A percentile compares a stretch with the other conserved stretches of the same genome.
phyloP scores from a whole-genome alignment of 1,284 basidiomycete species.

The Mrakiaceae sp. region DNA sequence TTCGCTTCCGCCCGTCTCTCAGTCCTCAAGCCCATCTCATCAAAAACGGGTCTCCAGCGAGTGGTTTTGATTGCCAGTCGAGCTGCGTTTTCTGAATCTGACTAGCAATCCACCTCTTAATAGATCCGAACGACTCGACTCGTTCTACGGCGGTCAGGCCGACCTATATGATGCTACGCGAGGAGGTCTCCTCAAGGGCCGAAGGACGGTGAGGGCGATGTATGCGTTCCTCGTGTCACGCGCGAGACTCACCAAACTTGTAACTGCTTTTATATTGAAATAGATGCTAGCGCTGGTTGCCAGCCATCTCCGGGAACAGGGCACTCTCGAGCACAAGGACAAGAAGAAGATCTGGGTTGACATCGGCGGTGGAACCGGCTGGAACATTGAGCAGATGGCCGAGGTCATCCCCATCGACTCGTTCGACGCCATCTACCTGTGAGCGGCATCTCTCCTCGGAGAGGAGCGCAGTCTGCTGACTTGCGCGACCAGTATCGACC shows the following conservation, averaged over 20 bases:
- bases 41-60: conserved; percentile 10
- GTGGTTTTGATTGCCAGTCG: conserved; percentile 18
- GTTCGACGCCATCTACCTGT: conserved; percentile 54
- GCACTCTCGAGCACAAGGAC: conserved; percentile 14
- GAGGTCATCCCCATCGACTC: conserved; percentile 45
- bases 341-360: conserved; percentile 26
- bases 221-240: background rate
- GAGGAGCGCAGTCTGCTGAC: background rate
- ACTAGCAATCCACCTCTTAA: too few species aligned
- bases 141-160: conserved; percentile 58
- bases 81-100: conserved; percentile 14
- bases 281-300: conserved; percentile 55
- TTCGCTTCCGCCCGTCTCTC: background rate
- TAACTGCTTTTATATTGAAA: background rate
- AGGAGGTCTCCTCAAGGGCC: conserved; percentile 49
- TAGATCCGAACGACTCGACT: conserved; percentile 31
- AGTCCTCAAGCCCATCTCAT: conserved; percentile 36
- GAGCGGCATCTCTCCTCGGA: conserved; percentile 17
- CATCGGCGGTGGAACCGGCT: conserved; percentile 69
- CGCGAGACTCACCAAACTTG: background rate
- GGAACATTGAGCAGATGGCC: conserved; percentile 73
- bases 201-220: conserved; percentile 38
- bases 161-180: conserved; percentile 59
- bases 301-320: conserved; percentile 48
- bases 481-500: conserved; percentile 40